Evolutionary conservation across 345 rosid genomes (phyloP).

Genomic region (Cochlearia excelsa): DNA sequence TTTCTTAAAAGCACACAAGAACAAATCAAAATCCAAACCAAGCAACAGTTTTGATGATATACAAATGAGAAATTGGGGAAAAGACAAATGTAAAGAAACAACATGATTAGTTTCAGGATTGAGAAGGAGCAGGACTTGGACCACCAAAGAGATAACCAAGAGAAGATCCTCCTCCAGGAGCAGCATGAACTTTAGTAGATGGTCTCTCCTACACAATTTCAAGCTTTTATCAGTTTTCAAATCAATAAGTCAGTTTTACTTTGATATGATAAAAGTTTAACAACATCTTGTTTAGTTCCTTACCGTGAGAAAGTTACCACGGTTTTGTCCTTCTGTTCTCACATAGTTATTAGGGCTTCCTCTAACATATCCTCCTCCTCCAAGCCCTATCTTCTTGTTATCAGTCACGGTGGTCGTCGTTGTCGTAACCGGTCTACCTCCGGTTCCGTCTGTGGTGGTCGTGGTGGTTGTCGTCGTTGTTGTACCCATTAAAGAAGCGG

Average conservation of each 20-base stretch:
- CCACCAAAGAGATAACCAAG: slow-evolving; percentile 54
- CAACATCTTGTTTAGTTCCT: not conserved
- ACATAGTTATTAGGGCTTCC: slow-evolving; percentile 65
- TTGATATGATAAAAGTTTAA: not conserved
- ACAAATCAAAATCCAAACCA: slow-evolving; percentile 9
- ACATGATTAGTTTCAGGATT: slow-evolving; percentile 20
- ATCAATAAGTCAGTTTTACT: not conserved
- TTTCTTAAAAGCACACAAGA: slow-evolving; percentile 11
- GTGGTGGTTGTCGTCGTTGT: slow-evolving; percentile 38
- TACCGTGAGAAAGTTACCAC: slow-evolving; percentile 83
- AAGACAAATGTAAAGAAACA: not conserved
- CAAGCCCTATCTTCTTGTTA: slow-evolving; percentile 59
- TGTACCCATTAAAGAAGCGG: slow-evolving; percentile 35
- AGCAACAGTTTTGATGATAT: slow-evolving; percentile 1
- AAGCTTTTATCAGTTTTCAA: slow-evolving; percentile 2
- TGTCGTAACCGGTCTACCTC: slow-evolving; percentile 35
- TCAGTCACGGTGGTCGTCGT: slow-evolving; percentile 43
- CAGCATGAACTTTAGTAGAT: slow-evolving; percentile 56
- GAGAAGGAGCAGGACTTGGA: slow-evolving; percentile 14
- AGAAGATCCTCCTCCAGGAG: slow-evolving; percentile 61
- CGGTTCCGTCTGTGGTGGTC: slow-evolving; percentile 37
- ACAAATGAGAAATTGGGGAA: slow-evolving; percentile 4
- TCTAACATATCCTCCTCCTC: slow-evolving; percentile 38
- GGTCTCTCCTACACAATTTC: slow-evolving; percentile 44
- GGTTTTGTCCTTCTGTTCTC: slow-evolving; percentile 79